Percentiles rank a stretch among this genome's conserved stretches.
phyloP scores from a whole-genome alignment of 2,329 filamentous ascomycete species.

The Calonectria montana region DNA sequence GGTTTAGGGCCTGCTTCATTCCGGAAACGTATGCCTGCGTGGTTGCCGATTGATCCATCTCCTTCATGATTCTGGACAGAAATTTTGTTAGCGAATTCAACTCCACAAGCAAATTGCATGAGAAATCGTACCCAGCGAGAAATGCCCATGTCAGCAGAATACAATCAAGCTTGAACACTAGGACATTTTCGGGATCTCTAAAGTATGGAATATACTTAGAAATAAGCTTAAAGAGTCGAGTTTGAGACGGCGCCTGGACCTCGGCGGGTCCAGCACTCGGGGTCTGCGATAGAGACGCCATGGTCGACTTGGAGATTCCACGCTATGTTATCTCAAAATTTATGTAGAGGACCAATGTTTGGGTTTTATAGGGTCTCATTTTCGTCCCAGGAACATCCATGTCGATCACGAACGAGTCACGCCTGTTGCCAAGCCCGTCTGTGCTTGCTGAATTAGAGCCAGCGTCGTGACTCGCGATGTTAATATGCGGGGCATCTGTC shows the following conservation, averaged over 20 bases:
- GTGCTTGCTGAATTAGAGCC: slow-evolving; percentile 12
- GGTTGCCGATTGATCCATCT: slow-evolving; percentile 52
- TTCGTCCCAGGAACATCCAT: slow-evolving; percentile 5
- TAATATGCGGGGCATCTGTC: slow-evolving; percentile 25
- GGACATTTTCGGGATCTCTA: slow-evolving; percentile 45
- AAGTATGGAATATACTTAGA: slow-evolving; percentile 39
- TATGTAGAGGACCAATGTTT: neutral
- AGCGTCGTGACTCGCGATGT: neutral
- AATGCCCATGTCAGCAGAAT: slow-evolving; percentile 52
- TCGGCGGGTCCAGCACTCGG: neutral
- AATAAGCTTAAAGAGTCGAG: slow-evolving; percentile 33
- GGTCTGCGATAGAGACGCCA: neutral
- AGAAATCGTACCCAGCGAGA: slow-evolving; percentile 42
- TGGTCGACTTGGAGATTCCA: slow-evolving; percentile 5
- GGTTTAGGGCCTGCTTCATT: slow-evolving; percentile 41
- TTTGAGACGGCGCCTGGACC: slow-evolving; percentile 25
- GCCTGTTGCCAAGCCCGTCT: neutral
- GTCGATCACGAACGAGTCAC: slow-evolving; percentile 13
- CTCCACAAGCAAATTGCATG: neutral
- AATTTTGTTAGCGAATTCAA: neutral
- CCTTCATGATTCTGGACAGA: slow-evolving; percentile 43
- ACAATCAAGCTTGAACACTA: slow-evolving; percentile 49
- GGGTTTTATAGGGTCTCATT: slow-evolving; percentile 9
- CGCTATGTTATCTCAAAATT: neutral
- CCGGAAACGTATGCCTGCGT: slow-evolving; percentile 53